These are phyloP conservation scores for Hirsutella rhossiliensis DNA, from an alignment of 2,329 filamentous ascomycete species.

Conservation along the genomic window DNA sequence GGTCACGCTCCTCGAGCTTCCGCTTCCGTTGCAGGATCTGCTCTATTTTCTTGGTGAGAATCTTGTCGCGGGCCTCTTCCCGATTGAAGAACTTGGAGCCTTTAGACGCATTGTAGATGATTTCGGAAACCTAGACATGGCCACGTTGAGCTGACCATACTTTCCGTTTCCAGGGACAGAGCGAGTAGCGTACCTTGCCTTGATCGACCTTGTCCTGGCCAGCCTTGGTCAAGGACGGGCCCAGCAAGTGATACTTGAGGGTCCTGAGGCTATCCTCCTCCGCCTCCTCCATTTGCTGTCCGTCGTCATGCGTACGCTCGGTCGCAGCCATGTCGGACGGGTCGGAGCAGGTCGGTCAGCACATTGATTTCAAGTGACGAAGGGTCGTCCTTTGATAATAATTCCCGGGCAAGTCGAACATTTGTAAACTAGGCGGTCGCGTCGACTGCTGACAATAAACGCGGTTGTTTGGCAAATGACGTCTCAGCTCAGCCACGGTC, in stretches of 20 bases:
- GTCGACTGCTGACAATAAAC: neutral
- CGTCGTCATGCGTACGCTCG: neutral
- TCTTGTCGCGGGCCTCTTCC: constrained; percentile 72
- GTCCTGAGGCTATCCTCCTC: constrained; percentile 34
- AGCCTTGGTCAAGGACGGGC: constrained; percentile 85
- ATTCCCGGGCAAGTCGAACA: too few species aligned
- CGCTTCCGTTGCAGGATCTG: constrained; percentile 64
- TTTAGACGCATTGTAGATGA: constrained; percentile 94
- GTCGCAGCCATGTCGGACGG: neutral
- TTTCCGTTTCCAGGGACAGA: neutral
- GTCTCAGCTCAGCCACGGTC: neutral
- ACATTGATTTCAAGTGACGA: too few species aligned
- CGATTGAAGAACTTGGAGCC: constrained; percentile 94
- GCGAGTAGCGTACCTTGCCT: constrained; percentile 44
- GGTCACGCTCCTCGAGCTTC: constrained; percentile 62
- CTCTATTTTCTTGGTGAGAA: constrained; percentile 75
- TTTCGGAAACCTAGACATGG: constrained; percentile 61
- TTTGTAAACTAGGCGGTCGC: too few species aligned
- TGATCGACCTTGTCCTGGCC: constrained; percentile 93
- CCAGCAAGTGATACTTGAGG: constrained; percentile 80
- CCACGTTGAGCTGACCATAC: neutral
- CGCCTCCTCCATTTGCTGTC: constrained; percentile 8
- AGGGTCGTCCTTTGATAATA: too few species aligned
- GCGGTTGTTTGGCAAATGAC: neutral
- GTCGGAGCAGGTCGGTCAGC: too few species aligned